Percentiles rank a stretch among this genome's conserved stretches.
Conservation (phyloP, 495 filamentous ascomycete species). For the Penicillium canescens region DNA sequence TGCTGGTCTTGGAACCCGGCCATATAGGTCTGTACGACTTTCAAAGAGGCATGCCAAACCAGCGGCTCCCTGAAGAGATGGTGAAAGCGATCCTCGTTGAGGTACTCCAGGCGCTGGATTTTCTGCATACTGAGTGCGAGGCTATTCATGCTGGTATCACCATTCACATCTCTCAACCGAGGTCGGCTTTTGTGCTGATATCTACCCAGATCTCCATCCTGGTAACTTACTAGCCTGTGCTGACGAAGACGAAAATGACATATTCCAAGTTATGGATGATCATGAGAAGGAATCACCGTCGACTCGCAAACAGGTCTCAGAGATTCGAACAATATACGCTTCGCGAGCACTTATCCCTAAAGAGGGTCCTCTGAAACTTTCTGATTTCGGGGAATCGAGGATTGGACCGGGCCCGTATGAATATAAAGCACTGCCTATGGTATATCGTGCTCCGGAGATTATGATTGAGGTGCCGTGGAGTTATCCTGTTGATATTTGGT, state of each 20-base stretch:
- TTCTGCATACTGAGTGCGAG: constrained; percentile 37
- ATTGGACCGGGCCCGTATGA: constrained; percentile 26
- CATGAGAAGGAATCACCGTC: constrained; percentile 29
- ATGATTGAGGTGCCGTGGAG: constrained; percentile 39
- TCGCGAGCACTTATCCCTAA: constrained; percentile 4
- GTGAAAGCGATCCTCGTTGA: constrained; percentile 17
- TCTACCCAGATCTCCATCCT: constrained; percentile 27
- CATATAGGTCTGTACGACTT: constrained; percentile 34
- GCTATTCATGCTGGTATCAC: constrained; percentile 47
- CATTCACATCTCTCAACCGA: neutral
- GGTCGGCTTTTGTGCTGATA: neutral
- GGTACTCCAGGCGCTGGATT: constrained; percentile 38
- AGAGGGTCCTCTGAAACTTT: neutral
- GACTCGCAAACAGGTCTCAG: constrained; percentile 33
- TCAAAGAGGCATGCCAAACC: constrained; percentile 13
- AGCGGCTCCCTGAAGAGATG: constrained; percentile 20
- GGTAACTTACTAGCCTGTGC: constrained; percentile 29
- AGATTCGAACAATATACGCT: constrained; percentile 36
- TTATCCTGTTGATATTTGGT: constrained; percentile 51
- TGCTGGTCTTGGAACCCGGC: constrained; percentile 44
- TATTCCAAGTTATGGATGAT: constrained; percentile 17
- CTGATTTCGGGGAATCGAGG: constrained; percentile 35
- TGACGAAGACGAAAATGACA: constrained; percentile 14
- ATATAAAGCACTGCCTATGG: constrained; percentile 37
- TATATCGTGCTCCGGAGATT: constrained; percentile 44